Percentiles rank a stretch among this genome's conserved stretches.
Evolutionary conservation across 768 basidiomycete genomes (phyloP).

Genomic region (Russula ochroleuca): DNA sequence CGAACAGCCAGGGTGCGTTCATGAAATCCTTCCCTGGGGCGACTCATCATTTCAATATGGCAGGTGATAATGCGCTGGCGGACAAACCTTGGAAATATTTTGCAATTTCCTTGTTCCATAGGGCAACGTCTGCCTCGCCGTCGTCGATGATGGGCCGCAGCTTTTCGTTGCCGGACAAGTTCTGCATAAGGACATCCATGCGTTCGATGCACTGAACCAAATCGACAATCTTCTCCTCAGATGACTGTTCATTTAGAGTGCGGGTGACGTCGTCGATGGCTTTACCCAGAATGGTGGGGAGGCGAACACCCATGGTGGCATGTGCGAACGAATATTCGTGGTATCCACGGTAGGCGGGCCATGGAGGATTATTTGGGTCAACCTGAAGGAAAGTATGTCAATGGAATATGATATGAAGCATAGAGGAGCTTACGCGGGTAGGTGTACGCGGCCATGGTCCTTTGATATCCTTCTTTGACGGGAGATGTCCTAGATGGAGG

Average conservation of each 20-base stretch:
- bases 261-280: slow-evolving; percentile 88
- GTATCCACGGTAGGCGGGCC: slow-evolving; percentile 77
- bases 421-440: slow-evolving; percentile 48
- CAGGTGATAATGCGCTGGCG: background rate
- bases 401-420: background rate
- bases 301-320: slow-evolving; percentile 93
- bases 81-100: slow-evolving; percentile 82
- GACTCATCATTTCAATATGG: background rate
- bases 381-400: slow-evolving; percentile 40
- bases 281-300: slow-evolving; percentile 93
- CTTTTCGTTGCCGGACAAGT: slow-evolving; percentile 78
- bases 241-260: slow-evolving; percentile 81
- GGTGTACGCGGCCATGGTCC: slow-evolving; percentile 72
- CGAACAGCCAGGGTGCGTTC: slow-evolving; percentile 96
- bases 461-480: slow-evolving; percentile 67
- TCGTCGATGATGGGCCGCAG: slow-evolving; percentile 88
- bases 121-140: slow-evolving; percentile 82
- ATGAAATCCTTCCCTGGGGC: slow-evolving; percentile 77
- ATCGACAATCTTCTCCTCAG: slow-evolving; percentile 81
- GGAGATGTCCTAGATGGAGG: slow-evolving; percentile 69
- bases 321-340: slow-evolving; percentile 81
- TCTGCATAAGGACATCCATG: slow-evolving; percentile 86
- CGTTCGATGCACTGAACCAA: slow-evolving; percentile 82
- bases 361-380: slow-evolving; percentile 81
- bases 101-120: slow-evolving; percentile 97